A percentile compares a stretch with the other conserved stretches of the same genome.
Evolutionary conservation across 345 rosid genomes (phyloP).

Genomic region (rapeseed (Brassica napus)): Da-Ae NC_063440.1:20456001-20456500

Average conservation of each 20-base stretch:
- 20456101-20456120: conserved; percentile 78
- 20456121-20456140: conserved; percentile 87
- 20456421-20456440: not conserved
- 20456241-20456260: conserved; percentile 60
- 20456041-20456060: conserved; percentile 84
- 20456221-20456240: conserved; percentile 70
- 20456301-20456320: conserved; percentile 80
- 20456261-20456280: conserved; percentile 46
- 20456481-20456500: not conserved
- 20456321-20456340: conserved; percentile 60
- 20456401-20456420: not conserved
- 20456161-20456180: conserved; percentile 44
- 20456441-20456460: conserved; percentile 6
- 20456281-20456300: conserved; percentile 87
- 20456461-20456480: not conserved
- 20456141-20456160: conserved; percentile 77
- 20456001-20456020: not conserved
- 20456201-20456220: conserved; percentile 79
- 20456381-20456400: conserved; percentile 13
- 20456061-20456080: conserved; percentile 94
- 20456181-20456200: conserved; percentile 63
- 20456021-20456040: not conserved
- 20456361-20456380: not conserved
- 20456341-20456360: conserved; percentile 32
- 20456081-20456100: conserved; percentile 88